Percentiles rank a stretch among this genome's conserved stretches.
phyloP scores from a whole-genome alignment of 1,139 yeast genomes.

The Kurtzmaniella natalensis region DNA sequence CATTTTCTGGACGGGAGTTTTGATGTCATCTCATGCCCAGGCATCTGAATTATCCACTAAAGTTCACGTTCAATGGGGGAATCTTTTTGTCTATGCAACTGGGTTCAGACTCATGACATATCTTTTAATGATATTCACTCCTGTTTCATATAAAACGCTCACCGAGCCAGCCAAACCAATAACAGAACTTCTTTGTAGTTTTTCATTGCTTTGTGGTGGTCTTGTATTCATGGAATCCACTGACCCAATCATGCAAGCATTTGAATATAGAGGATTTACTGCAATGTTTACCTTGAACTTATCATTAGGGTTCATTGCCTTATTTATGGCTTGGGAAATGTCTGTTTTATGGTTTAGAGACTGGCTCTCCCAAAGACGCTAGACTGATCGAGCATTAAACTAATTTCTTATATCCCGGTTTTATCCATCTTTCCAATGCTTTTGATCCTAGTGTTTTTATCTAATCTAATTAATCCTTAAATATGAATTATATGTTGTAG shows the following conservation, averaged over 20 bases:
- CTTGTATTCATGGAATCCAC: conserved; percentile 88
- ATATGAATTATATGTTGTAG: too few relatives aligned
- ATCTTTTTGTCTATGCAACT: conserved; percentile 71
- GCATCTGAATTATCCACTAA: conserved; percentile 71
- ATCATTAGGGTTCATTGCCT: conserved; percentile 70
- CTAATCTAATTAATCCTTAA: too few relatives aligned
- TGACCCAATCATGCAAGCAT: conserved; percentile 74
- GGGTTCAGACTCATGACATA: conserved; percentile 71
- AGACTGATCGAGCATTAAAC: conserved; percentile 3
- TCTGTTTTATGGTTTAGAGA: conserved; percentile 59
- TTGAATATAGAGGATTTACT: conserved; percentile 82
- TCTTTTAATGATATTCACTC: conserved; percentile 49
- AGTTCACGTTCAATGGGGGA: conserved; percentile 92
- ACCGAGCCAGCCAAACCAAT: conserved; percentile 60
- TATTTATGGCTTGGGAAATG: conserved; percentile 93
- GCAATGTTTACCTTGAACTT: conserved; percentile 88
- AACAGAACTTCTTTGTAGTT: conserved; percentile 76
- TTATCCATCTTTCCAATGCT: too few relatives aligned
- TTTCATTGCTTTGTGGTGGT: conserved; percentile 84
- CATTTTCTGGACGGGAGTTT: conserved; percentile 93
- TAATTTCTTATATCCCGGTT: too few relatives aligned
- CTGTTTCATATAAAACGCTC: conserved; percentile 27
- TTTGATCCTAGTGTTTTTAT: too few relatives aligned
- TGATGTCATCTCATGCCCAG: conserved; percentile 94
- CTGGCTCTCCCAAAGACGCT: conserved; percentile 28